A percentile compares a stretch with the other conserved stretches of the same genome.
Evolutionary conservation across 2,329 filamentous ascomycete species (phyloP).

Genomic region (Xylariaceae sp.): DNA sequence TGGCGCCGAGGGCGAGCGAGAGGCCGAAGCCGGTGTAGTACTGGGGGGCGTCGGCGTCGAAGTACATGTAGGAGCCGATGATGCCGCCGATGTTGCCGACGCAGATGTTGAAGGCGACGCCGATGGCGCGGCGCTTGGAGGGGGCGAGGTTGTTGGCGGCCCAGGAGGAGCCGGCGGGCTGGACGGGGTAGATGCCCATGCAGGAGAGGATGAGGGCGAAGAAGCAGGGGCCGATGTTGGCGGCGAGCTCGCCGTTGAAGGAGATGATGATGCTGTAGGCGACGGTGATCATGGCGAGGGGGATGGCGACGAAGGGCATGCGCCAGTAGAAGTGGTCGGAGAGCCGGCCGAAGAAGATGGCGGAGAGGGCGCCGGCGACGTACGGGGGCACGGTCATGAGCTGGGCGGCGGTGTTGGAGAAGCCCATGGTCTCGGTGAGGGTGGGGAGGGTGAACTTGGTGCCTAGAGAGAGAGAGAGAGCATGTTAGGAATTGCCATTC

Average conservation of each 20-base stretch:
- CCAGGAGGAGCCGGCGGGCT: slow-evolving; percentile 55
- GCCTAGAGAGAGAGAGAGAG: too few relatives aligned
- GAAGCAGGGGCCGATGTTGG: slow-evolving; percentile 23
- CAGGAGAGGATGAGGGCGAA: slow-evolving; percentile 52
- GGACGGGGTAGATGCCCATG: slow-evolving; percentile 49
- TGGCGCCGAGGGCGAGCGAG: slow-evolving; percentile 38
- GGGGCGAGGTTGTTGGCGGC: slow-evolving; percentile 55
- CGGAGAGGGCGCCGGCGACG: slow-evolving; percentile 34
- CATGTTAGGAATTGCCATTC: too few relatives aligned
- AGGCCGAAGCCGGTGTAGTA: slow-evolving; percentile 51
- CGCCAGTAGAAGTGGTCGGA: slow-evolving; percentile 40
- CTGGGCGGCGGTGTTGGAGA: slow-evolving; percentile 35
- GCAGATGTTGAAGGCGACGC: slow-evolving; percentile 50
- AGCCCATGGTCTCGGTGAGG: slow-evolving; percentile 38
- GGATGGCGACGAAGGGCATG: slow-evolving; percentile 35
- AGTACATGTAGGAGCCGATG: slow-evolving; percentile 53
- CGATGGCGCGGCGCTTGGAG: slow-evolving; percentile 51
- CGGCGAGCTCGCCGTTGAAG: neutral
- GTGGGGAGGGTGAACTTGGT: slow-evolving; percentile 40
- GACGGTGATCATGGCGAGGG: slow-evolving; percentile 41
- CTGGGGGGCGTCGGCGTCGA: slow-evolving; percentile 38
- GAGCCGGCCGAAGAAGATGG: slow-evolving; percentile 33
- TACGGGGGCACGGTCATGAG: slow-evolving; percentile 42
- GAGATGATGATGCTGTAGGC: slow-evolving; percentile 48
- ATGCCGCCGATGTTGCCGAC: slow-evolving; percentile 55